Evolutionary conservation across 345 rosid genomes (phyloP).

Genomic region (Theobroma cacao): DNA sequence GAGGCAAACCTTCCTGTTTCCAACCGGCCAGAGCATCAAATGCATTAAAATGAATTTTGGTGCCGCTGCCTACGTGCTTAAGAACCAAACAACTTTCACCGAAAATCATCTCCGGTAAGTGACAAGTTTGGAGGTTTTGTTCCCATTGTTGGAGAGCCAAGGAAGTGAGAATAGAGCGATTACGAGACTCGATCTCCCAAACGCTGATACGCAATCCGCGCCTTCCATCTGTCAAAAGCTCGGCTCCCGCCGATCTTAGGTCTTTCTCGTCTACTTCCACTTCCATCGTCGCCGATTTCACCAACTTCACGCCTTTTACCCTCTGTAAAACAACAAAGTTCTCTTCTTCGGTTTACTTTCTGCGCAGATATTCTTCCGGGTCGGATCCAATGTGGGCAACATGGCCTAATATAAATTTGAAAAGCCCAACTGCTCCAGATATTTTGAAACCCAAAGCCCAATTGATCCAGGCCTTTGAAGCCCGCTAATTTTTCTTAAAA

Average conservation of each 20-base stretch:
- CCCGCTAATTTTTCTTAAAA: not conserved
- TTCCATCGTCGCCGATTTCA: conserved; percentile 56
- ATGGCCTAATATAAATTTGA: not conserved
- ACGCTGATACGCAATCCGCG: conserved; percentile 65
- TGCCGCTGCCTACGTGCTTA: conserved; percentile 51
- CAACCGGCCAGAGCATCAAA: conserved; percentile 85
- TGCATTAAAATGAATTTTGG: conserved; percentile 73
- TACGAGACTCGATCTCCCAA: conserved; percentile 83
- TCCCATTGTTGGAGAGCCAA: conserved; percentile 66
- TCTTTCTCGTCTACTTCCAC: conserved; percentile 60
- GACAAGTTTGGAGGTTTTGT: conserved; percentile 69
- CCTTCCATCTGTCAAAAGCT: conserved; percentile 61
- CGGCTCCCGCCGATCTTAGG: conserved; percentile 70
- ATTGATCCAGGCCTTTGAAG: not conserved
- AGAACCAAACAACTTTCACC: conserved; percentile 75
- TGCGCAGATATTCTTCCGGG: not conserved
- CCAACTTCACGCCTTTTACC: conserved; percentile 16
- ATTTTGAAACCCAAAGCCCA: not conserved
- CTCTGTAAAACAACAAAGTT: conserved; percentile 15
- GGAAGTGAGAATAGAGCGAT: conserved; percentile 74
- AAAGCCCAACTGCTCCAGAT: too few relatives aligned
- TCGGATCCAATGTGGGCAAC: not conserved
- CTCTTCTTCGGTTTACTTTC: not conserved
- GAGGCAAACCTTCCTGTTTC: conserved; percentile 83
- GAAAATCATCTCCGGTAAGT: conserved; percentile 90